Conservation (phyloP, 208 protist species). For the Crithidia expoeki region DNA sequence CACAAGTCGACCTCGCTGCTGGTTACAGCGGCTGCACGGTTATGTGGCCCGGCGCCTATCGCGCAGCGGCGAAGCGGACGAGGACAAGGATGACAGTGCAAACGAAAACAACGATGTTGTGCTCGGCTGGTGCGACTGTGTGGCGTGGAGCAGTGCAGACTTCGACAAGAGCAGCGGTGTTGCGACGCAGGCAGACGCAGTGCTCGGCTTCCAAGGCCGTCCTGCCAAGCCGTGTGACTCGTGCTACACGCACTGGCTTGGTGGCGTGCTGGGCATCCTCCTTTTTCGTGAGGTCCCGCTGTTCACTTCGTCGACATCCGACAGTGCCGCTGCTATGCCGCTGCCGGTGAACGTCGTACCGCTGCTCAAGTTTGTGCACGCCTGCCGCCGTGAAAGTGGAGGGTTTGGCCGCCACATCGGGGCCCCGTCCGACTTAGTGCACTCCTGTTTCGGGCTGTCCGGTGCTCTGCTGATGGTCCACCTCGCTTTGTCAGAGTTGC, state of each 20-base stretch:
- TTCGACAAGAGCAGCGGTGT: neutral
- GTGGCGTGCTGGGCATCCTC: neutral
- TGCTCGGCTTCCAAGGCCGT: conserved; percentile 7
- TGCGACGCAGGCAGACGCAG: neutral
- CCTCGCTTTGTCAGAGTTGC: neutral
- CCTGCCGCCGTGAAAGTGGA: neutral
- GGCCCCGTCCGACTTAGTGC: neutral
- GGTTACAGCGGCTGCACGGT: neutral
- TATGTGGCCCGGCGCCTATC: neutral
- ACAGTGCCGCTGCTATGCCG: neutral
- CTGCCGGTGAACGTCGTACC: too few relatives aligned
- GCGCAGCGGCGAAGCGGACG: neutral
- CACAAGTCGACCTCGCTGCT: neutral
- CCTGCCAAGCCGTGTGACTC: conserved; percentile 4
- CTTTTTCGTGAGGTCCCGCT: too few relatives aligned
- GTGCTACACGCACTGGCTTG: conserved; percentile 8
- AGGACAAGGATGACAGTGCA: neutral
- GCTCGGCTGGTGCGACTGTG: neutral
- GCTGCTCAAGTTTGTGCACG: too few relatives aligned
- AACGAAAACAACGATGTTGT: neutral
- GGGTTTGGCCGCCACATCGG: neutral
- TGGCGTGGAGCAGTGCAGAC: neutral
- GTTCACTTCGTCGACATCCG: too few relatives aligned
- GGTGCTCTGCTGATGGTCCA: neutral
- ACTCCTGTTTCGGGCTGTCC: neutral